Percentiles rank a stretch among this genome's conserved stretches.
These are phyloP conservation scores for Marasmius fiardii DNA, from an alignment of 1,284 basidiomycete species.

Conservation along the genomic window DNA sequence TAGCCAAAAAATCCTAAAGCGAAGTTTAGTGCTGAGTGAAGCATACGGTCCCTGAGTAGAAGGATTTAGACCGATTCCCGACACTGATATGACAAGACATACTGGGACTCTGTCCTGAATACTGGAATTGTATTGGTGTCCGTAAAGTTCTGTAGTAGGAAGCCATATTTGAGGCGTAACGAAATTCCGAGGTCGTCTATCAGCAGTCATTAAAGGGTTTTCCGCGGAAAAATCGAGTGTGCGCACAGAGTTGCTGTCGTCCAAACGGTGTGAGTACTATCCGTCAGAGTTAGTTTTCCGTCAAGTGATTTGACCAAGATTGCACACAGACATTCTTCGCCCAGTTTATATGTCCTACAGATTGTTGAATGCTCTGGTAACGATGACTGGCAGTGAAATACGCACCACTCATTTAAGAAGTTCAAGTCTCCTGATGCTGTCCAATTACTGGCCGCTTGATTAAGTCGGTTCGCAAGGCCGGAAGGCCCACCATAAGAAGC, in stretches of 20 bases:
- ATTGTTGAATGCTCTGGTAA: neutral
- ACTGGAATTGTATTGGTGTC: slow-evolving; percentile 69
- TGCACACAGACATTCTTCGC: slow-evolving; percentile 59
- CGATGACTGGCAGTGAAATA: neutral
- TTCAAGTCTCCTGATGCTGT: slow-evolving; percentile 57
- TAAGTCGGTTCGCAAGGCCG: slow-evolving; percentile 54
- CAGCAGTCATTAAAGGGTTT: neutral
- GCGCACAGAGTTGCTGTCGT: slow-evolving; percentile 72
- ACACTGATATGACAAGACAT: too few species aligned
- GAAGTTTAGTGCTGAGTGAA: slow-evolving; percentile 80
- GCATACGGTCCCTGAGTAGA: slow-evolving; percentile 68
- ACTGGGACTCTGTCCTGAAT: slow-evolving; percentile 87
- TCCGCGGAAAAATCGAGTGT: neutral
- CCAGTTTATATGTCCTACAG: slow-evolving; percentile 74
- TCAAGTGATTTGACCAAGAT: slow-evolving; percentile 4
- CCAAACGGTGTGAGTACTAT: slow-evolving; percentile 77
- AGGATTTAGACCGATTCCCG: too few species aligned
- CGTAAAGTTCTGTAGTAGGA: slow-evolving; percentile 80
- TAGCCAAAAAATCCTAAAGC: slow-evolving; percentile 87
- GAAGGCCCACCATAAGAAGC: slow-evolving; percentile 68
- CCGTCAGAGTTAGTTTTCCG: slow-evolving; percentile 7
- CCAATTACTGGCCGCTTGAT: slow-evolving; percentile 54
- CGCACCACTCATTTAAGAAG: slow-evolving; percentile 77
- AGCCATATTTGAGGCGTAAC: slow-evolving; percentile 77
- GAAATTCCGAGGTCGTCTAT: slow-evolving; percentile 70